Evolutionary conservation across 768 basidiomycete genomes (phyloP), one percentile per base, ranked within the genome.

Genomic region (Termitomyces sp.): DNA sequence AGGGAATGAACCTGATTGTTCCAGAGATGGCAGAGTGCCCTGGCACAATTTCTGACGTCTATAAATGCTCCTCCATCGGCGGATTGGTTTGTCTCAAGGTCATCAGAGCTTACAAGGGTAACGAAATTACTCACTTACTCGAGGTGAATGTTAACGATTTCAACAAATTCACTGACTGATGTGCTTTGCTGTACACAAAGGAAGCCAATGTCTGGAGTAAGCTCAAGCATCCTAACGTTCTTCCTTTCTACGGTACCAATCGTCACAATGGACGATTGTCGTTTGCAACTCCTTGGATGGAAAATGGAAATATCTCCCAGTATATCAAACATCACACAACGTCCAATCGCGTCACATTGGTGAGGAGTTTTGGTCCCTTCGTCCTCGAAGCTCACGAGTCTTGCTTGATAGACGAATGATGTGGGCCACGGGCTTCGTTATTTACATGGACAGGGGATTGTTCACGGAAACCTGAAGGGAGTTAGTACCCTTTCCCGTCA

Each of bases 201-300:
- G 18, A 39, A 39, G 39, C 18, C 15, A 3, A n/a, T n/a, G 1
- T n/a, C n/a, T 39, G 39, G 39, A n/a, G 39, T 8, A 6, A 39
- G n/a, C 18, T 39, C 18, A 9, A n/a, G 2, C 39, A 39, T 39
- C 6, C 39, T n/a, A 39, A 39, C n/a, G 16, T 66, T 8, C 45
- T 66, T 22, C 63, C 65, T 5, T 60, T 66, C 31, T 59, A 51
- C 13, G 63, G 65, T 4, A 31, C 58, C 2, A 26, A 48, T 16
- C 36, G 49, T 20, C 34, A n/a, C n/a, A n/a, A 52, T 8, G 48
- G 54, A 50, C 55, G 46, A 37, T 22, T 62, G 3, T 51, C 51
- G 59, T 24, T 51, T 2, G 47, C 57, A 1, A 61, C 64, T 4
- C 65, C 64, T 4, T 66, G 53, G 60, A 64, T 59, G 54, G 41